Evolutionary conservation across 352 stramenopile species (phyloP), one percentile per base, ranked within the genome.

Genomic region (Phytophthora meadii): DNA sequence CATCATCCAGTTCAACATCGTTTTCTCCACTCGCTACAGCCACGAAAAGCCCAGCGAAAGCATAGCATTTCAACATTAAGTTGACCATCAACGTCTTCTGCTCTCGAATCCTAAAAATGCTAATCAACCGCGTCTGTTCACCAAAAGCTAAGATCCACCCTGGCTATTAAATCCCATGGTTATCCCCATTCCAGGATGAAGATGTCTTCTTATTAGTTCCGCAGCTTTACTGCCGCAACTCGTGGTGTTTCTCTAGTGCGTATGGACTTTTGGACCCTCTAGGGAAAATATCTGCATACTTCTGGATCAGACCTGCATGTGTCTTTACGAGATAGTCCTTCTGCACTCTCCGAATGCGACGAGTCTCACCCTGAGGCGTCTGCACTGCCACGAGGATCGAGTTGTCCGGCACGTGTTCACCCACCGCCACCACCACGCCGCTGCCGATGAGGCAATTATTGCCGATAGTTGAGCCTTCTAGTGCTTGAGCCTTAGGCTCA

Each of bases 371-470:
- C 15, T 55, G 36, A 1, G 54, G 58, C 24, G 78, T 72, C 55
- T 77, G 65, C n/a, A 90, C 77, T 22, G 69, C 82, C 46, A 94
- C 84, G 19, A 96, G 65, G 34, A 96, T 81, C 1, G 82, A 80
- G 63, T 91, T 89, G 74, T 94, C 85, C 1, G 81, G 70, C 9
- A 96, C 59, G 52, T 61, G 57, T 57, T 94, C 86, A 54, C 76
- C 61, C n/a, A 62, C 69, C 17, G 72, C 76, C 61, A 96, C 77
- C 24, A 94, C 75, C 61, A 96, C 84, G 65, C 86, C 81, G 46
- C 82, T 90, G 59, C 88, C 88, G 40, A 96, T 89, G 54, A 94
- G 50, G 63, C 88, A 96, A 63, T 93, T 87, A 65, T 80, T 84
- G 32, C 88, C 88, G 52, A 96, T 84, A 37, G 89, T 71, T 2